Conservation (phyloP, 345 rosid genomes). For the Corymbia maculata region DNA sequence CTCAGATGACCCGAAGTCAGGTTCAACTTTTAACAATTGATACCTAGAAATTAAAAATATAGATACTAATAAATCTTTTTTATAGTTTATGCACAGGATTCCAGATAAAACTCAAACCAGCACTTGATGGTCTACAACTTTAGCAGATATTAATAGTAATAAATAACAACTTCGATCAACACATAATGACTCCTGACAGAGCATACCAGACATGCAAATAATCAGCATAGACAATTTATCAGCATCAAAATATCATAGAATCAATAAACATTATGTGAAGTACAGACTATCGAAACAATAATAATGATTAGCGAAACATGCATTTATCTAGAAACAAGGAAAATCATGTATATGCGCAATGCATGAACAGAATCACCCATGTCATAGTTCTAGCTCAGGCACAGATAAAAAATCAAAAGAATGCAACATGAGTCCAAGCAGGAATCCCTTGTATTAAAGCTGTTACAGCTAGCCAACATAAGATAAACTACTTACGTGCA, state of each 20-base stretch:
- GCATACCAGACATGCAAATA: background rate
- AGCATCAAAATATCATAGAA: background rate
- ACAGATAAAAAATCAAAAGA: background rate
- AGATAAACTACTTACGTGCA: slow-evolving; percentile 57
- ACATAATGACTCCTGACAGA: background rate
- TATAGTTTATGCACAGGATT: background rate
- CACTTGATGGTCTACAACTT: background rate
- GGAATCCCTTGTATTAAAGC: background rate
- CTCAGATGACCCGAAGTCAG: background rate
- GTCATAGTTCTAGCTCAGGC: background rate
- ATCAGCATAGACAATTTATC: background rate
- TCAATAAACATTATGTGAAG: background rate
- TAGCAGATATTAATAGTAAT: background rate
- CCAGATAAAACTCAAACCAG: background rate
- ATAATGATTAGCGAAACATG: background rate
- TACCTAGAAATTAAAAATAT: background rate
- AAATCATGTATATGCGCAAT: background rate
- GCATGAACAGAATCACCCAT: background rate
- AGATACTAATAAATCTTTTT: background rate
- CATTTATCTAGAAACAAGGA: background rate
- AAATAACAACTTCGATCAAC: background rate
- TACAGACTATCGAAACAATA: background rate
- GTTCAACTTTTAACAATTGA: background rate
- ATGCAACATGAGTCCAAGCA: background rate
- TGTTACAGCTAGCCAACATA: background rate